A percentile compares a stretch with the other conserved stretches of the same genome.
Conservation (phyloP, 495 filamentous ascomycete species). For the Trichoderma orchidacearum region DNA sequence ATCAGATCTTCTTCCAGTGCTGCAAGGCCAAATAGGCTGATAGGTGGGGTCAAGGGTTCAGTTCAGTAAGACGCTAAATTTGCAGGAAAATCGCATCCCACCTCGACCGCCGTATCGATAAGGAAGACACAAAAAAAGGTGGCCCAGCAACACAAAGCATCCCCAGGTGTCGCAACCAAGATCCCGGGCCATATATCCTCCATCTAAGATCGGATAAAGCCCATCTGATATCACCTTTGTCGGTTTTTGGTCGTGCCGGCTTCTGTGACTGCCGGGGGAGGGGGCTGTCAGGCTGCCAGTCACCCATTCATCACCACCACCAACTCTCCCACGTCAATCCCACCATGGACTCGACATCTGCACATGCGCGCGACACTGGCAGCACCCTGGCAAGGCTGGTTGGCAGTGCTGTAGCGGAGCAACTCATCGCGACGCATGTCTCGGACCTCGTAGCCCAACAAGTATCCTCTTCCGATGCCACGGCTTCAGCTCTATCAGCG, state of each 20-base stretch:
- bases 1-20: too few relatives aligned
- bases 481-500: not conserved
- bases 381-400: conserved; percentile 1
- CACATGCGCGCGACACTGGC: not conserved
- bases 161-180: not conserved
- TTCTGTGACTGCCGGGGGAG: not conserved
- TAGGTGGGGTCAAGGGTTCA: not conserved
- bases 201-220: not conserved
- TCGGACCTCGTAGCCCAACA: too few relatives aligned
- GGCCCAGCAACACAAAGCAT: not conserved
- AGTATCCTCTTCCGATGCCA: not conserved
- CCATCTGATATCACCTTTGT: not conserved
- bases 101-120: not conserved
- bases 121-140: conserved; percentile 1
- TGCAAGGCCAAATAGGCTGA: too few relatives aligned
- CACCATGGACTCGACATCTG: not conserved
- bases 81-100: not conserved
- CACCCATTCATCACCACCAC: not conserved
- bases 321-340: not conserved
- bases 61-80: not conserved
- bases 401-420: not conserved
- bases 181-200: not conserved
- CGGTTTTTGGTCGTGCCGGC: not conserved
- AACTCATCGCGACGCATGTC: not conserved
- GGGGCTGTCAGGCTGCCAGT: too few relatives aligned